Base-by-base conservation (phyloP, 1,284 basidiomycete species). In the Neotropicomus parvogracilis region DNA sequence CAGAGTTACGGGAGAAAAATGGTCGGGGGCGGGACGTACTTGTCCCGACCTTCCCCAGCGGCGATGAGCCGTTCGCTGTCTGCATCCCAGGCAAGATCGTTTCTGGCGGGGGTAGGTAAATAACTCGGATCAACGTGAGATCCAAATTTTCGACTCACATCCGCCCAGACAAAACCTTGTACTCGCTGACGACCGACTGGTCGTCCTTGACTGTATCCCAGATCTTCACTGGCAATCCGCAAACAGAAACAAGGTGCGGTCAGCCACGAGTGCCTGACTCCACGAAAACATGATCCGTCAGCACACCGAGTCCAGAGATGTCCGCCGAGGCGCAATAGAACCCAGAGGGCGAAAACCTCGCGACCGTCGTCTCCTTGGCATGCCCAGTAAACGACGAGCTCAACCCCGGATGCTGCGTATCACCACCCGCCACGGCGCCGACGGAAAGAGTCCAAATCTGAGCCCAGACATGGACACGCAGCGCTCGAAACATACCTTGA, bases 41-140 rank as follows among this genome's bases (percentile, higher is more conserved):
- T 89, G 63, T 95, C 95, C 54, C 85, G 80, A 34, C 95, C 95
- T 54, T 97, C 92, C 40, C 97, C 97, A n/a, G 94, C 95, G 14
- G 88, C 93, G 42, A 98, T 88, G 57, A 99, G 88, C 13, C 97
- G 81, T 69, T 98, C 97, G 62, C 89, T 91, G 67, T 99, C 97
- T 4, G 88, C 89, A 63, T 99, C 97, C 94, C 95, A 98, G 17
- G 87, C 86, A 6, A 99, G 78, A 69, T 99, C 97, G 59, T 94
- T 95, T 60, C 88, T 90, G 31, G 7, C 39, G 16, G 2, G 13
- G 3, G 44, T 37, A 29, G 14, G 41, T 45, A 13, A 28, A 48
- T 38, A 29, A 21, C 13, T 40, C 14, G 0, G 13, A 53, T 49
- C 20, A 49, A 17, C 28, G 13, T 14, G 9, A 28, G 24, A 6